Evolutionary conservation across 1,284 basidiomycete species (phyloP).

Genomic region (Trichosporon asahii): DNA sequence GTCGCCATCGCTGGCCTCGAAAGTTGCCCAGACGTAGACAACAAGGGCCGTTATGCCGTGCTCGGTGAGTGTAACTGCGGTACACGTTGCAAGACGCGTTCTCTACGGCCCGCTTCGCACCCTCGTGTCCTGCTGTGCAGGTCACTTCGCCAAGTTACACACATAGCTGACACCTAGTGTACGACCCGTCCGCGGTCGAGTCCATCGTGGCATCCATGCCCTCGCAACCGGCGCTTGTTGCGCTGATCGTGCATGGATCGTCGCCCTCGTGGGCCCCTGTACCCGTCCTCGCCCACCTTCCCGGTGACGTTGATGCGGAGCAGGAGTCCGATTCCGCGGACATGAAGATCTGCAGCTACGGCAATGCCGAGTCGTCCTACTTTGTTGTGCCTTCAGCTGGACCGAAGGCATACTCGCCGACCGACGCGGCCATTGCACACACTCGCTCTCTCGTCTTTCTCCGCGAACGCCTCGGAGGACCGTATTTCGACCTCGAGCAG

Average conservation of each 20-base stretch:
- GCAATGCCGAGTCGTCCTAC: constrained; percentile 18
- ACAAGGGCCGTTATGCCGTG: constrained; percentile 14
- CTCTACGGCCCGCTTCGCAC: neutral
- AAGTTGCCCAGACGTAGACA: constrained; percentile 10
- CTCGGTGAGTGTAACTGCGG: constrained; percentile 17
- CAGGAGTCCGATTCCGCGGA: neutral
- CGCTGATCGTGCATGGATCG: constrained; percentile 22
- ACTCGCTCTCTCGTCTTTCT: constrained; percentile 24
- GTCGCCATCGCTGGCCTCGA: constrained; percentile 22
- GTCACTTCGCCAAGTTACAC: neutral
- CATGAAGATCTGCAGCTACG: constrained; percentile 16
- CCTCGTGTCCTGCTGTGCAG: neutral
- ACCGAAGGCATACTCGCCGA: constrained; percentile 21
- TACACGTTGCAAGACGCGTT: neutral
- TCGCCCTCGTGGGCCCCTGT: constrained; percentile 13
- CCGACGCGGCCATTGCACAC: constrained; percentile 21
- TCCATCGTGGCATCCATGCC: constrained; percentile 15
- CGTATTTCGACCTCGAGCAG: constrained; percentile 26
- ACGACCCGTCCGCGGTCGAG: constrained; percentile 23
- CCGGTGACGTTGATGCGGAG: neutral
- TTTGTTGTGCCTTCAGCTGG: constrained; percentile 26
- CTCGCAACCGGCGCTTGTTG: constrained; percentile 11
- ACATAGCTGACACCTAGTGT: constrained; percentile 17
- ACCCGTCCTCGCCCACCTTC: constrained; percentile 18
- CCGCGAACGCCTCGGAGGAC: constrained; percentile 21